phyloP scores from a whole-genome alignment of 768 basidiomycete genomes.

The Calocera cornea region DNA sequence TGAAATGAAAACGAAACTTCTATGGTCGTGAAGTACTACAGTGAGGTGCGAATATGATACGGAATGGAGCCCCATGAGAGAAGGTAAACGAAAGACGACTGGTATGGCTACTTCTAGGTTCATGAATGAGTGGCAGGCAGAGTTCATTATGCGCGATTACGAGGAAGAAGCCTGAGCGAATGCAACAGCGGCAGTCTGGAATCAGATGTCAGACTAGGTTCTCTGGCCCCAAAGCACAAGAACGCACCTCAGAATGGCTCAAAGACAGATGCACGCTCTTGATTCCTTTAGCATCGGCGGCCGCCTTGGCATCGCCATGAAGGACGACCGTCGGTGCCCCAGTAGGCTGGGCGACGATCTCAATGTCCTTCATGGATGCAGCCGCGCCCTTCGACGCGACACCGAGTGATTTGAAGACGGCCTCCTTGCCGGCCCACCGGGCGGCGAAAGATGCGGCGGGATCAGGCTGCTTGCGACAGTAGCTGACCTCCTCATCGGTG shows the following conservation, averaged over 20 bases:
- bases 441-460: slow-evolving; percentile 85
- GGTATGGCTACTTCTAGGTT: background rate
- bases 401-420: slow-evolving; percentile 89
- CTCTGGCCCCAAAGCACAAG: slow-evolving; percentile 19
- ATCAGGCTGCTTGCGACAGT: slow-evolving; percentile 78
- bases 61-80: background rate
- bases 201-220: background rate
- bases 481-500: slow-evolving; percentile 71
- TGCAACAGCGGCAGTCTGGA: slow-evolving; percentile 68
- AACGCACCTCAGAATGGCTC: slow-evolving; percentile 80
- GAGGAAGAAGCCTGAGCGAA: slow-evolving; percentile 57
- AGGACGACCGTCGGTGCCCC: slow-evolving; percentile 69
- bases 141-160: background rate
- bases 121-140: background rate
- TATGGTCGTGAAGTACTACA: slow-evolving; percentile 3
- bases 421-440: slow-evolving; percentile 96
- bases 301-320: slow-evolving; percentile 63
- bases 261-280: slow-evolving; percentile 66
- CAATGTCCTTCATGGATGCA: slow-evolving; percentile 94
- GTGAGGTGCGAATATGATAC: background rate
- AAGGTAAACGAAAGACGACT: background rate
- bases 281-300: slow-evolving; percentile 62
- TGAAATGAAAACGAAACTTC: background rate
- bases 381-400: slow-evolving; percentile 82
- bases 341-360: slow-evolving; percentile 65